A percentile compares a stretch with the other conserved stretches of the same genome.
phyloP scores from a whole-genome alignment of 331 rosid genomes.

The Acacia concinna region DNA sequence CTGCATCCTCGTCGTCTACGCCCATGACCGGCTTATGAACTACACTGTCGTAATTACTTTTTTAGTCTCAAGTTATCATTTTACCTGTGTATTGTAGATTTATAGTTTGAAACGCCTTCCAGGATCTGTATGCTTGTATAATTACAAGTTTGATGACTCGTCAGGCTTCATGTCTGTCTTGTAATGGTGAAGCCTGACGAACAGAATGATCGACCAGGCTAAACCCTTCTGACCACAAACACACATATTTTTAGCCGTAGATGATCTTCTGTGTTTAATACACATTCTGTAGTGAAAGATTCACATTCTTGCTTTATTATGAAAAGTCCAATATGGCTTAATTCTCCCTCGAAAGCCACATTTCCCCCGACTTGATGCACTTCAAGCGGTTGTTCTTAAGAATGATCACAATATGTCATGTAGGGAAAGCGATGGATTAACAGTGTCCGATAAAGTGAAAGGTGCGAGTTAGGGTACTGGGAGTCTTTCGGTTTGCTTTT shows the following conservation, averaged over 20 bases:
- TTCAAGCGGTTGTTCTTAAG: background rate
- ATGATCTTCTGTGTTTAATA: background rate
- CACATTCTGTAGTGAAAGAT: background rate
- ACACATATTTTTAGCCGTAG: background rate
- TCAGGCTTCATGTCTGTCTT: conserved; percentile 11
- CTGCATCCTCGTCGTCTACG: conserved; percentile 34
- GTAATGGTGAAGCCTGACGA: background rate
- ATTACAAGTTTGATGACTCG: conserved; percentile 7
- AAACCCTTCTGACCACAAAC: background rate
- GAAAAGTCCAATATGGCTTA: background rate
- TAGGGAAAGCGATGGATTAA: background rate
- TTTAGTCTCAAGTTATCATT: background rate
- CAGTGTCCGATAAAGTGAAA: background rate
- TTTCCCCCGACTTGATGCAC: background rate
- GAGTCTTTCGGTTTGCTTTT: background rate
- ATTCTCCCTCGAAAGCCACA: background rate
- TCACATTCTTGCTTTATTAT: background rate
- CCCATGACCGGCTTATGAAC: conserved; percentile 36
- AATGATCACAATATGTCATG: background rate
- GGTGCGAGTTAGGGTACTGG: too few relatives aligned
- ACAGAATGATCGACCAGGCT: background rate
- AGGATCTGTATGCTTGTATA: conserved; percentile 3
- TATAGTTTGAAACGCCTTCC: background rate
- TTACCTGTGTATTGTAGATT: background rate
- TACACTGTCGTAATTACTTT: background rate